Base-by-base conservation (phyloP, 768 basidiomycete species). In the Boletus barrowsii region DNA sequence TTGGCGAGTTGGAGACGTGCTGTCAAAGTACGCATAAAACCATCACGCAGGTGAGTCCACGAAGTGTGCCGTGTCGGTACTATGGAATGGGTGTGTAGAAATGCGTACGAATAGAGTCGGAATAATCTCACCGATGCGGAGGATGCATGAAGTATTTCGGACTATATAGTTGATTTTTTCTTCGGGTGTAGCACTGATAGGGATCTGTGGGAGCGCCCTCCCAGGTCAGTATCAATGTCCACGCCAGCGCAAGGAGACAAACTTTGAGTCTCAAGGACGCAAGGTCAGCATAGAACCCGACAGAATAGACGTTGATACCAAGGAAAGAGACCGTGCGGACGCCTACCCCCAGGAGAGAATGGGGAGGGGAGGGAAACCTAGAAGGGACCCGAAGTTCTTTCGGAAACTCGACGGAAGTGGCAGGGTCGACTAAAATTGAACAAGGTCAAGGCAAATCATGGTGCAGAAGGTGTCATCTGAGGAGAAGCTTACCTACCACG, bases 261-360 rank as follows among this genome's bases (percentile, higher is more conserved):
- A 87, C 87, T 49, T 79, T 77, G 53, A 90, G 75, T 40, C 76
- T 78, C 1, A 85, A 81, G 56, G 84, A 81, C n/a, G 75, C 63
- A 42, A 93, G 72, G 67, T 96, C 92, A 7, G 90, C 88, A 68
- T 96, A 97, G 72, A 97, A 93, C 3, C 82, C 94, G 33, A 92
- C 83, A 11, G 88, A 88, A 71, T 97, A 97, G 15, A 96, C 93
- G 65, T 90, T 84, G 58, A 97, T 82, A 8, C 86, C 79, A 37
- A 96, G 76, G 71, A 97, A 93, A 14, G 92, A 93, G 30, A 97
- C 93, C 0, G 86, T 90, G 47, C 94, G 78, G 37, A 93, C 91
- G 22, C 94, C 94, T 1, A 92, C 74, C 7, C 94, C 94, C 18
- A 97, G 73, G 6, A 96, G 79, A 11, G 83, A 79, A 62, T 90